A percentile compares a stretch with the other conserved stretches of the same genome.
Conservation (phyloP, 129 eudicot genomes). For the Dittrichia graveolens region DNA sequence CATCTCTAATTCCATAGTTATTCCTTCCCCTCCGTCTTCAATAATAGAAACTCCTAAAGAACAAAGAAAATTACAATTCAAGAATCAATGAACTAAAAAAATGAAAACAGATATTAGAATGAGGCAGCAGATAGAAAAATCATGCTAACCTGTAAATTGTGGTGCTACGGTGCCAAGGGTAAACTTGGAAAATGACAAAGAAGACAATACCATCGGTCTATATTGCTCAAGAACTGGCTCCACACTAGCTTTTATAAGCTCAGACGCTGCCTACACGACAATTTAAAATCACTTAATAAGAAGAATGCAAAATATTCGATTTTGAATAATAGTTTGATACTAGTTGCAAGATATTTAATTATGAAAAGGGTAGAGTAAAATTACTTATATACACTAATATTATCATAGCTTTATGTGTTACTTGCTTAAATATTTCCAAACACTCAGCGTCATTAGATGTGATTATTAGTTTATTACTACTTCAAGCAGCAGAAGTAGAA, state of each 20-base stretch:
- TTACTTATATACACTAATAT: not conserved
- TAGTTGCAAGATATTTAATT: not conserved
- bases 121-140: not conserved
- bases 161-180: slow-evolving; percentile 97
- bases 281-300: slow-evolving; percentile 27
- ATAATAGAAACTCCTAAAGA: slow-evolving; percentile 70
- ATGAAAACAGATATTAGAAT: not conserved
- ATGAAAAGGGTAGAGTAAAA: slow-evolving; percentile 9
- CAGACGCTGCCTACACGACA: slow-evolving; percentile 81
- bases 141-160: slow-evolving; percentile 77
- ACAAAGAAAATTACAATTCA: not conserved
- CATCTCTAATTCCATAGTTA: slow-evolving; percentile 98
- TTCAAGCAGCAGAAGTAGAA: not conserved
- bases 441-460: not conserved
- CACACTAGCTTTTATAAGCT: slow-evolving; percentile 81
- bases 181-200: slow-evolving; percentile 81
- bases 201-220: slow-evolving; percentile 70
- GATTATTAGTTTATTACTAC: not conserved
- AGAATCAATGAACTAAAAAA: slow-evolving; percentile 14
- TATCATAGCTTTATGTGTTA: not conserved
- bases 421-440: slow-evolving; percentile 10
- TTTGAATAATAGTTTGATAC: not conserved
- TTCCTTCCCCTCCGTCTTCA: slow-evolving; percentile 77
- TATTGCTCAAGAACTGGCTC: slow-evolving; percentile 93
- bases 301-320: not conserved